These are phyloP conservation scores for Vaccinium vitisidaea DNA, from an alignment of 148 eudicot genomes.

Conservation along the genomic window DNA sequence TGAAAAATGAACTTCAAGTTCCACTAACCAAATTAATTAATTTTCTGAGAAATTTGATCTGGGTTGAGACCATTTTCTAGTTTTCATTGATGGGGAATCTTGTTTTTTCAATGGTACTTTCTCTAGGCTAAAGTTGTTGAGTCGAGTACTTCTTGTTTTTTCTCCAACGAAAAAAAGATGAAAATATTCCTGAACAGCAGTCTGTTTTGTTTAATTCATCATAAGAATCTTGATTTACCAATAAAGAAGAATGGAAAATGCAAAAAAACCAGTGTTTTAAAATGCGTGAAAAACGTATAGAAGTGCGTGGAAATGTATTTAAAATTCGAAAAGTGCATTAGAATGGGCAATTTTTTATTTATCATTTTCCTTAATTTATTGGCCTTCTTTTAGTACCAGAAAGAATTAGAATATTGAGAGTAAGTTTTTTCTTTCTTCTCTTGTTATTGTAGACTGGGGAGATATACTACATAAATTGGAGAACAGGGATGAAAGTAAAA, in stretches of 20 bases:
- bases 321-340: too few relatives aligned
- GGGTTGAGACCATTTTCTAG: not conserved
- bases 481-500: constrained; percentile 66
- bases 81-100: constrained; percentile 13
- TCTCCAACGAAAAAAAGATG: not conserved
- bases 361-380: not conserved
- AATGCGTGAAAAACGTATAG: not conserved
- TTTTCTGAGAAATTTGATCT: not conserved
- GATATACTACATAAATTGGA: constrained; percentile 85
- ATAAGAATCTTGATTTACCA: not conserved
- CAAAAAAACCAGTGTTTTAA: not conserved
- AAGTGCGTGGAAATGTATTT: not conserved
- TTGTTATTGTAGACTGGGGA: constrained; percentile 65
- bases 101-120: not conserved
- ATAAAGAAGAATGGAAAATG: not conserved
- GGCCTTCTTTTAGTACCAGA: not conserved
- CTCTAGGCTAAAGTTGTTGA: not conserved
- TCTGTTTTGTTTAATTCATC: not conserved
- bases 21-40: not conserved
- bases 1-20: not conserved
- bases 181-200: constrained; percentile 1
- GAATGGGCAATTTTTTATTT: not conserved
- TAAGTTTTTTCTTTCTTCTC: not conserved
- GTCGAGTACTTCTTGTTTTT: not conserved
- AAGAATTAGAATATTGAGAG: not conserved